Base-by-base conservation (phyloP, 805 yeast species). In the Candida montana region DNA sequence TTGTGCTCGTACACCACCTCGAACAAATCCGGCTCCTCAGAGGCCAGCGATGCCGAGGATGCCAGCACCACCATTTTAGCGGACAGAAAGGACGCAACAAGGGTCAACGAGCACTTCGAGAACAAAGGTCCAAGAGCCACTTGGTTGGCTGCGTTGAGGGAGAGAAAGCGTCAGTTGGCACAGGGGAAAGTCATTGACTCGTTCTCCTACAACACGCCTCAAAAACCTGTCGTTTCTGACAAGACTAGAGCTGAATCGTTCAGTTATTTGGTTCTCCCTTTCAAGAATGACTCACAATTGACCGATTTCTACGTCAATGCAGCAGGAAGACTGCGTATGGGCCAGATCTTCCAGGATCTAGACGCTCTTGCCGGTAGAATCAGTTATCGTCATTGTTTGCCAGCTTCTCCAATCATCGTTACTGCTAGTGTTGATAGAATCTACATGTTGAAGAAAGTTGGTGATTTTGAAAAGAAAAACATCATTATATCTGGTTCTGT, bases 351-450 rank as follows among this genome's bases (percentile, higher is more conserved):
- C 63, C 96, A 90, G 68, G 98, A 90, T 63, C 69, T 90, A 55
- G 98, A 90, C 58, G 90, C 96, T 5, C 68, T 90, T 46, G 96
- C 97, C 2, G 98, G 97, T 28, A 79, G 91, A 57, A 89, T 90
- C 54, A 95, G 96, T 18, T 85, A 89, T 61, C 75, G 85, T 56
- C 97, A 90, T 61, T 86, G 95, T 64, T 72, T 83, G n/a, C 98
- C 98, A 0, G 95, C 96, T 0, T 89, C 85, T 58, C 97, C 98
- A 10, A 88, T 89, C 62, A 84, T 90, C 59, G 98, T 90, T 33
- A 90, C 98, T 9, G 97, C 97, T 1, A 81, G 93, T 21, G 96
- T 90, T 21, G 97, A 91, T 64, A 70, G 96, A 49, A 87, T 90
- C 50, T 84, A 85, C 59, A 80, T 90, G 78, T 77, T 88, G 45